A percentile compares a stretch with the other conserved stretches of the same genome.
phyloP scores from a whole-genome alignment of 352 stramenopile genomes.

The Globisporangium middletonii region DNA sequence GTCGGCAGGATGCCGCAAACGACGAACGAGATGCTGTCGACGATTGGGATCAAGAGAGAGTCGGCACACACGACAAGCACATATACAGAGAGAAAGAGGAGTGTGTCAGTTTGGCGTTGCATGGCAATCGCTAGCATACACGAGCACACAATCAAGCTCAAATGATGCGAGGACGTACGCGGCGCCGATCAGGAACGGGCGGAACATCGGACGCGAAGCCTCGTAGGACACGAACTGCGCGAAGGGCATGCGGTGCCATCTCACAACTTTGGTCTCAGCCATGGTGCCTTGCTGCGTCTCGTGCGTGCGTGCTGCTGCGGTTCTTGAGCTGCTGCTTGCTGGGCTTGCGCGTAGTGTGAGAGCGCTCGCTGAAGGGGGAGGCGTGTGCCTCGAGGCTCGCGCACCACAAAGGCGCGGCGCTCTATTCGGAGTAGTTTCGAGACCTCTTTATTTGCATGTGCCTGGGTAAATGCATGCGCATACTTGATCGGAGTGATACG shows the following conservation, averaged over 20 bases:
- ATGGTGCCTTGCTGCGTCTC: conserved; percentile 23
- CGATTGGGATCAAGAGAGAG: too few species aligned
- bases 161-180: conserved; percentile 30
- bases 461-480: too few species aligned
- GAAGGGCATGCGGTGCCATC: conserved; percentile 82
- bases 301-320: too few species aligned
- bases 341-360: not conserved
- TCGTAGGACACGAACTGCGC: conserved; percentile 74
- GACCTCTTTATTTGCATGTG: too few species aligned
- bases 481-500: too few species aligned
- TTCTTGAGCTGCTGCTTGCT: too few species aligned
- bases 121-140: not conserved
- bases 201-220: conserved; percentile 73
- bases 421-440: too few species aligned
- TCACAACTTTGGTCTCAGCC: conserved; percentile 59
- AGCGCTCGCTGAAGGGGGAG: not conserved
- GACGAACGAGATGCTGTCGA: conserved; percentile 56
- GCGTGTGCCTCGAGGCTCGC: not conserved
- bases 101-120: not conserved
- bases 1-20: conserved; percentile 80
- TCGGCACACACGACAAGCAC: not conserved
- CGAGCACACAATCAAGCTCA: not conserved
- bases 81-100: not conserved
- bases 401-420: too few species aligned
- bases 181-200: conserved; percentile 75